These are phyloP conservation scores for Sporothrix euskadiensis DNA, from an alignment of 2,329 filamentous ascomycete genomes.

Conservation along the genomic window DNA sequence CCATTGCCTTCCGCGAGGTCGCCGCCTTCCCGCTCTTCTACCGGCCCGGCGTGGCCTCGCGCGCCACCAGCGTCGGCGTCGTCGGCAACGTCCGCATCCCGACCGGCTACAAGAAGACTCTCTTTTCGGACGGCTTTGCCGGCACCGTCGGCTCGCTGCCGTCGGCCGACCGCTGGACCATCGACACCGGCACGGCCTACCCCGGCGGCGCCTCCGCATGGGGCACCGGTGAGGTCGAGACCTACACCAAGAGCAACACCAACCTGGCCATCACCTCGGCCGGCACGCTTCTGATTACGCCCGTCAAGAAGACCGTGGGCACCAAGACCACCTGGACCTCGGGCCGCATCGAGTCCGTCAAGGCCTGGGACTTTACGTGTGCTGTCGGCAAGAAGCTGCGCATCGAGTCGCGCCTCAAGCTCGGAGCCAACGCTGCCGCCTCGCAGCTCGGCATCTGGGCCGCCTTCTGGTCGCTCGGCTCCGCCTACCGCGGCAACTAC, in stretches of 20 bases:
- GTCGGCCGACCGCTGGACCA: conserved; percentile 46
- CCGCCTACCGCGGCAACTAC: conserved; percentile 43
- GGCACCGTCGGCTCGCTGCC: conserved; percentile 40
- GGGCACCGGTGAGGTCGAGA: conserved; percentile 53
- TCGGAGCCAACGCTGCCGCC: conserved; percentile 37
- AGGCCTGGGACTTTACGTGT: conserved; percentile 41
- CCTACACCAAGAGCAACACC: conserved; percentile 44
- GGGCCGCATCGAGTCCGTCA: conserved; percentile 46
- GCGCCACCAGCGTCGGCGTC: conserved; percentile 25
- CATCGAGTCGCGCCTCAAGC: conserved; percentile 44
- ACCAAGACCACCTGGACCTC: conserved; percentile 45
- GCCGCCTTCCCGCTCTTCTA: conserved; percentile 27
- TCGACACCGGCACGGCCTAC: conserved; percentile 49
- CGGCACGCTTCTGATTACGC: conserved; percentile 43
- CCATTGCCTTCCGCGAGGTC: conserved; percentile 11
- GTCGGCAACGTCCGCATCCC: conserved; percentile 29
- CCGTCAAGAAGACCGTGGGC: conserved; percentile 34
- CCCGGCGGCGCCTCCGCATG: conserved; percentile 49
- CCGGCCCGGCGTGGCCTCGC: conserved; percentile 17
- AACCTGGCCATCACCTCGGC: conserved; percentile 46
- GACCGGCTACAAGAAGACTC: conserved; percentile 38
- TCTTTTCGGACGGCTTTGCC: conserved; percentile 38
- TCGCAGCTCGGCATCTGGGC: conserved; percentile 48
- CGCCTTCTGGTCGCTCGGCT: conserved; percentile 50
- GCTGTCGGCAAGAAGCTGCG: conserved; percentile 40